Conservation (phyloP, 306 rosid genomes). For the Citrullus amarus region DNA sequence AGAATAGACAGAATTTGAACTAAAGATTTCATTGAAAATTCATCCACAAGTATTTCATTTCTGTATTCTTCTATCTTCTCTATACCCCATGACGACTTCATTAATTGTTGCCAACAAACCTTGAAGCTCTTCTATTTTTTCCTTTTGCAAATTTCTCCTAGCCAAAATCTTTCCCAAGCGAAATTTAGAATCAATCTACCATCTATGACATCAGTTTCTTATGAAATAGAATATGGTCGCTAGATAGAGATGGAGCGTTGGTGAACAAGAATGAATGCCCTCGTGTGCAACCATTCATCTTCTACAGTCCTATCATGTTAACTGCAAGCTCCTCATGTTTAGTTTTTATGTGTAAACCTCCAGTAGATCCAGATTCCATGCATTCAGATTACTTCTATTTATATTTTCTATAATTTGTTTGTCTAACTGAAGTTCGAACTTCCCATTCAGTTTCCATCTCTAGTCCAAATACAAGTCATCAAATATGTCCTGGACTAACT, state of each 20-base stretch:
- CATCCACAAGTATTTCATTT: neutral
- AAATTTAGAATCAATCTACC: neutral
- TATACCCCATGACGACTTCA: neutral
- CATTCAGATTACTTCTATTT: neutral
- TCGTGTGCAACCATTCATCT: neutral
- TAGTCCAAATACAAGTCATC: neutral
- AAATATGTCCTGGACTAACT: constrained; percentile 18
- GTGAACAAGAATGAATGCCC: neutral
- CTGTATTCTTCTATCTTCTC: neutral
- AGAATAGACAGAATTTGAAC: neutral
- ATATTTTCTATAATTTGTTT: neutral
- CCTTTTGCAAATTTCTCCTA: neutral
- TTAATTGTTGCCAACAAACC: neutral
- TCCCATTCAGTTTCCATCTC: neutral
- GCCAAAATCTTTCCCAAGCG: neutral
- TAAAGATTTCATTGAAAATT: neutral
- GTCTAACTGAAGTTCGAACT: neutral
- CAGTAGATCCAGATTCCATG: neutral
- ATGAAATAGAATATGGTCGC: neutral
- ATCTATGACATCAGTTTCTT: neutral
- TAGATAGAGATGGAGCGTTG: neutral
- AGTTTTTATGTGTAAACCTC: neutral
- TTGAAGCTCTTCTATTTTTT: neutral
- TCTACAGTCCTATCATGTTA: neutral
- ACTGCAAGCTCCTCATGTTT: neutral